Evolutionary conservation across 768 basidiomycete genomes (phyloP).

Genomic region (Suillus brevipes): DNA sequence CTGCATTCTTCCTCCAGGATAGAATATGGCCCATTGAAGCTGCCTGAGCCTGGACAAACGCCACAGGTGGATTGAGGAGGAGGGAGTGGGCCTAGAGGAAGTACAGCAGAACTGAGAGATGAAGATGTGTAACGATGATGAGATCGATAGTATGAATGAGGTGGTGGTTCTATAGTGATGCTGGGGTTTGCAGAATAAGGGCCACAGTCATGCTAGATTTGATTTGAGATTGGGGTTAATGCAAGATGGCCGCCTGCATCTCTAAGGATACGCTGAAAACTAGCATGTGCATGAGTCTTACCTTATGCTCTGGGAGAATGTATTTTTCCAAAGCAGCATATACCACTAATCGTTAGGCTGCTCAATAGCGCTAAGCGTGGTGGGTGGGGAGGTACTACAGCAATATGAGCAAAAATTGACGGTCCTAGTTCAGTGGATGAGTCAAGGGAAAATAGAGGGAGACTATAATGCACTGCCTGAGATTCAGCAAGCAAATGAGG

Average conservation of each 20-base stretch:
- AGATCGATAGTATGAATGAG: constrained; percentile 17
- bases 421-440: too few species aligned
- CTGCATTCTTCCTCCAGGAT: too few species aligned
- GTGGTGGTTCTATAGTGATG: constrained; percentile 29
- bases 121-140: constrained; percentile 24
- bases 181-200: constrained; percentile 27
- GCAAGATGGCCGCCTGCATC: constrained; percentile 48
- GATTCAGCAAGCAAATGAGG: too few species aligned
- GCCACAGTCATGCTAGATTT: constrained; percentile 12
- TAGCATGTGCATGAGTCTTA: constrained; percentile 49
- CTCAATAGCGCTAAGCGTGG: too few species aligned
- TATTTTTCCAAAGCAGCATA: too few species aligned
- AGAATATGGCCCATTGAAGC: too few species aligned
- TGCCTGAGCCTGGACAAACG: constrained; percentile 46
- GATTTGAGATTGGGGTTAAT: constrained; percentile 32
- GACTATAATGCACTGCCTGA: too few species aligned
- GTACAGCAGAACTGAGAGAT: constrained; percentile 30
- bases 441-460: too few species aligned
- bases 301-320: too few species aligned
- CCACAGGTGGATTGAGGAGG: constrained; percentile 34
- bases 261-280: constrained; percentile 44
- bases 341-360: too few species aligned
- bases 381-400: too few species aligned
- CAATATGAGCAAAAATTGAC: too few species aligned
- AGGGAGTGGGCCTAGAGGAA: constrained; percentile 40